These are phyloP conservation scores for Podospora anserina DNA, from an alignment of 495 filamentous ascomycete genomes.

Conservation along the genomic window DNA sequence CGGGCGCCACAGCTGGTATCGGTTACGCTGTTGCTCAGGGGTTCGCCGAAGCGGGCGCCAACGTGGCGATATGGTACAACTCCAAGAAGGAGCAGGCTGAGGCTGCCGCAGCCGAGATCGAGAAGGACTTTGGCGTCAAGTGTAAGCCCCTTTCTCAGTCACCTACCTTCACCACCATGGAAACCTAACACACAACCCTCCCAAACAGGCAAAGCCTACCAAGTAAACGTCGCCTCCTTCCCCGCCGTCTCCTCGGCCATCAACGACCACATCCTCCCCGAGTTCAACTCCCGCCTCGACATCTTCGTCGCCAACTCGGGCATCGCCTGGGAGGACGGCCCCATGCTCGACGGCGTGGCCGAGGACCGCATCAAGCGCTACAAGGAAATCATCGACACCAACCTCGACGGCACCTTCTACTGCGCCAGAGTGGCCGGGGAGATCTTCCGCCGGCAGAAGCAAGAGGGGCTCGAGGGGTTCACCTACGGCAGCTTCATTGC, in stretches of 20 bases:
- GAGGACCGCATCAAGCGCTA: conserved; percentile 54
- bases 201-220: conserved; percentile 67
- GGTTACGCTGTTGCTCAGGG: conserved; percentile 73
- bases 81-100: conserved; percentile 68
- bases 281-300: conserved; percentile 73
- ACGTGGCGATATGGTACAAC: conserved; percentile 87
- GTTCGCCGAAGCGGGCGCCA: conserved; percentile 76
- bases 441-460: conserved; percentile 59
- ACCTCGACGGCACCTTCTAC: conserved; percentile 80
- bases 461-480: conserved; percentile 64
- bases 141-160: conserved; percentile 46
- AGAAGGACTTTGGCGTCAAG: conserved; percentile 73
- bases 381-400: conserved; percentile 64
- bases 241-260: conserved; percentile 57
- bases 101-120: conserved; percentile 69
- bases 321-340: conserved; percentile 67
- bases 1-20: conserved; percentile 79
- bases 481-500: conserved; percentile 71
- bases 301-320: conserved; percentile 80
- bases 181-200: conserved; percentile 3
- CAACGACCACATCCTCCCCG: conserved; percentile 53
- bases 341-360: conserved; percentile 59
- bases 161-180: not conserved
- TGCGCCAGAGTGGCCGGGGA: conserved; percentile 73
- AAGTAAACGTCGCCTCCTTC: conserved; percentile 62